Base-by-base conservation (phyloP, 1,139 yeast genomes). In the Sugiyamaella neomexicana region DNA sequence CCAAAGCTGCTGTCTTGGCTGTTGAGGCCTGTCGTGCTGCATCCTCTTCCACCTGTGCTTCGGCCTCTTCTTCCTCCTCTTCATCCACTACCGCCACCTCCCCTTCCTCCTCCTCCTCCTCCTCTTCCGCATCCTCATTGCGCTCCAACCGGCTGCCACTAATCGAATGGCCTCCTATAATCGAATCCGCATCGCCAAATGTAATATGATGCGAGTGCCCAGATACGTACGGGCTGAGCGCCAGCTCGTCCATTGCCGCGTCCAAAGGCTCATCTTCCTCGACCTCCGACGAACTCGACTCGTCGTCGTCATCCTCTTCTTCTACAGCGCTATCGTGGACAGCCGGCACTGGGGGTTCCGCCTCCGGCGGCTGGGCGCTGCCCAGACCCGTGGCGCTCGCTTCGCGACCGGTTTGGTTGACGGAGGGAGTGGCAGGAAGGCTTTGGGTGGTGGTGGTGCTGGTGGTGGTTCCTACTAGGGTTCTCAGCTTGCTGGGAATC, bases 151-250 rank as follows among this genome's bases (percentile, higher is more conserved):
- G 29, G 5, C 41, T 13, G 12, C 52, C 37, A 5, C 25, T 27
- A 5, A 54, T 40, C 9, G 59, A 45, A 15, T 56, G 54, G 7
- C 71, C 71, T 10, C 70, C 71, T 46, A 68, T 67, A 51, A 68
- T 65, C 23, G 68, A 63, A 16, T 60, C 61, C 1, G 70, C 71
- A 31, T 67, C 70, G 7, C 56, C 58, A 40, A 55, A 58, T 31
- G 58, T 53, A 25, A 50, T 42, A 36, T 46, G 41, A 16, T 36
- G 53, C 31, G 38, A 25, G 23, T 34, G 41, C 6, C 13, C 40
- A 39, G 34, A 27, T 2, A 17, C 29, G 43, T 38, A 40, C 52
- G 29, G 51, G 41, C 41, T 36, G 29, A 25, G 23, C 5, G 48
- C 12, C 47, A 49, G 16, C 29, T 48, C 27, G 29, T 34, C 43